These are phyloP conservation scores for Golubevia pallescens DNA, from an alignment of 1,284 basidiomycete genomes.

Conservation along the genomic window DNA sequence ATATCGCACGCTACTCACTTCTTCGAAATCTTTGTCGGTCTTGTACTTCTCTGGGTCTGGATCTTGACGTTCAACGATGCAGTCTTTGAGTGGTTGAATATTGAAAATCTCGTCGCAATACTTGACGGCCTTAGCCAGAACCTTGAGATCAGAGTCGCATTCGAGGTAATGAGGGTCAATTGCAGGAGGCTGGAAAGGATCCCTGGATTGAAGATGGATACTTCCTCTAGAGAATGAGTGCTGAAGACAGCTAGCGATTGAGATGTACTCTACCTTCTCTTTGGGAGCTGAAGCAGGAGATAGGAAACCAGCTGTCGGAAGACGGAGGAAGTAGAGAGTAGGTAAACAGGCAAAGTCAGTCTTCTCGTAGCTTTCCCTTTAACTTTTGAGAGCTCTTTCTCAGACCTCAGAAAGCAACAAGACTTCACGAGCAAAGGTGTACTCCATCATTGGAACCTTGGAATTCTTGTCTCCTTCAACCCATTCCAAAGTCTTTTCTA, in stretches of 20 bases:
- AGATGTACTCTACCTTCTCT: conserved; percentile 30
- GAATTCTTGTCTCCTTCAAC: conserved; percentile 29
- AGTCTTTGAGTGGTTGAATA: conserved; percentile 21
- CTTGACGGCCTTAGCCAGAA: conserved; percentile 35
- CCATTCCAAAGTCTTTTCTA: conserved; percentile 26
- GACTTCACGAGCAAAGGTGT: conserved; percentile 28
- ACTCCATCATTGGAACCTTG: conserved; percentile 17
- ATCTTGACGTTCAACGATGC: conserved; percentile 25
- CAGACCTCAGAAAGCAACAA: too few species aligned
- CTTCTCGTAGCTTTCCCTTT: too few species aligned
- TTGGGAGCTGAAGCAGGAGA: conserved; percentile 30
- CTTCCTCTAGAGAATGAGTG: conserved; percentile 14
- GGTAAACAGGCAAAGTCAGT: too few species aligned
- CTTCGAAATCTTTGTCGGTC: conserved; percentile 22
- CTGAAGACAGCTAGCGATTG: conserved; percentile 28
- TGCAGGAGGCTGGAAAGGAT: too few species aligned
- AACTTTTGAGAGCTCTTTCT: too few species aligned
- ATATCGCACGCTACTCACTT: conserved; percentile 13
- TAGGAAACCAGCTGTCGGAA: conserved; percentile 21
- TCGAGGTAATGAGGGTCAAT: too few species aligned
- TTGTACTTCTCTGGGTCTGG: conserved; percentile 26
- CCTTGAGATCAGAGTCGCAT: conserved; percentile 32
- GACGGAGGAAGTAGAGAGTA: too few species aligned
- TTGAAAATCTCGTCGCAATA: conserved; percentile 27
- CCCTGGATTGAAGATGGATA: too few species aligned